Evolutionary conservation across 2,329 filamentous ascomycete genomes (phyloP).

Genomic region (Fragosphaeria purpurea): DNA sequence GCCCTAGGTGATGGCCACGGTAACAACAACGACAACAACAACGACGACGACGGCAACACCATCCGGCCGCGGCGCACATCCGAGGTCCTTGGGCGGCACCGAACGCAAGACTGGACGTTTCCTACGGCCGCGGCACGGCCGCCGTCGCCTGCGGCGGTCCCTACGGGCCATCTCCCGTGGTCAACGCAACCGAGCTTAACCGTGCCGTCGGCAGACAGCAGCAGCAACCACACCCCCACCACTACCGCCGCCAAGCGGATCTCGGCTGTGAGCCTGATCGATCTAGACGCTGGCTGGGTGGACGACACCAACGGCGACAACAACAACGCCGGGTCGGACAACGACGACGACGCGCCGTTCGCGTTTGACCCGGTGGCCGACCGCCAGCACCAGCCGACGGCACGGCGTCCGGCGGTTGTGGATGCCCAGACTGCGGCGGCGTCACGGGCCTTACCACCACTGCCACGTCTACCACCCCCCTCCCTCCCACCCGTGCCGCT

Average conservation of each 20-base stretch:
- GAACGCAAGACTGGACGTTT: slow-evolving; percentile 43
- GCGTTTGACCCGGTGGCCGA: neutral
- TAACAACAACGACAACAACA: too few relatives aligned
- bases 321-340: slow-evolving; percentile 24
- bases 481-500: slow-evolving; percentile 1
- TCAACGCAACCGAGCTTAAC: slow-evolving; percentile 25
- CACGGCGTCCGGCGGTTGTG: too few relatives aligned
- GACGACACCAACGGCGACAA: slow-evolving; percentile 46
- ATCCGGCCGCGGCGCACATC: slow-evolving; percentile 42
- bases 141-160: neutral
- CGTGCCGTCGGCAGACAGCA: too few relatives aligned
- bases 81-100: slow-evolving; percentile 31
- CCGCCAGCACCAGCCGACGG: too few relatives aligned
- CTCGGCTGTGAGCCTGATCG: slow-evolving; percentile 25
- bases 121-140: slow-evolving; percentile 19
- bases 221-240: neutral
- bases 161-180: slow-evolving; percentile 21
- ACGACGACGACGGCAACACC: slow-evolving; percentile 23
- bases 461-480: too few relatives aligned
- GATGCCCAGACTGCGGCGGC: too few relatives aligned
- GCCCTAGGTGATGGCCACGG: slow-evolving; percentile 18
- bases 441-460: too few relatives aligned
- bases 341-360: slow-evolving; percentile 40
- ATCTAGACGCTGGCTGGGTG: slow-evolving; percentile 24
- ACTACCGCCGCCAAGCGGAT: slow-evolving; percentile 16